Evolutionary conservation across 169 alveolate genomes (phyloP).

Genomic region (Eimeria necatrix): DNA sequence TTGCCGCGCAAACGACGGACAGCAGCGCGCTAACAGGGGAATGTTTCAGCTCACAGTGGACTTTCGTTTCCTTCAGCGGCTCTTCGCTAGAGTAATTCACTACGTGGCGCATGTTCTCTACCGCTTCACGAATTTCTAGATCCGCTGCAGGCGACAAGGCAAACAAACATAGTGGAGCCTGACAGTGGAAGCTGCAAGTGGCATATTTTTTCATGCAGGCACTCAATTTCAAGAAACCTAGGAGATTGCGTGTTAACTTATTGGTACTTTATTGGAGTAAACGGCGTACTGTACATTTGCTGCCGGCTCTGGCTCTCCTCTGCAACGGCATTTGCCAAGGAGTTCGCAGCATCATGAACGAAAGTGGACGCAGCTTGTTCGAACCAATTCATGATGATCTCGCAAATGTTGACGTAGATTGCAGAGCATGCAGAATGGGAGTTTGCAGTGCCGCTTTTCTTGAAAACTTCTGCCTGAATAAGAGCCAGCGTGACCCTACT

Average conservation of each 20-base stretch:
- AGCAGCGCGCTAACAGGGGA: neutral
- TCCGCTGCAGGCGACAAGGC: conserved; percentile 65
- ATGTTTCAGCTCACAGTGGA: neutral
- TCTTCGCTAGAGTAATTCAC: neutral
- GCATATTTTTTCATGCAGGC: no score
- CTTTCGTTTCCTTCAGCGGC: neutral
- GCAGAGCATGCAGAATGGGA: conserved; percentile 54
- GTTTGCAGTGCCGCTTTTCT: conserved; percentile 20
- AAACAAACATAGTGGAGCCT: conserved; percentile 32
- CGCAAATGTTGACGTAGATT: conserved; percentile 27
- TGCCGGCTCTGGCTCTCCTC: neutral
- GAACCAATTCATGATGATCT: conserved; percentile 22
- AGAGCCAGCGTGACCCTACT: neutral
- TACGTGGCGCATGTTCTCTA: conserved; percentile 43
- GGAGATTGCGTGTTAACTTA: neutral
- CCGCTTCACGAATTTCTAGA: conserved; percentile 65
- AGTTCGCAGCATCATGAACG: neutral
- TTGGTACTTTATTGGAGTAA: neutral
- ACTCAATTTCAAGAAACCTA: neutral
- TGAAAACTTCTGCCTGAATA: conserved; percentile 58
- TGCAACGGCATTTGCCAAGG: neutral
- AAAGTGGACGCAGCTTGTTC: neutral
- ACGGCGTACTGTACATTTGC: neutral
- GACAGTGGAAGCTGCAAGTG: no score
- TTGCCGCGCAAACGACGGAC: neutral